Base-by-base conservation (phyloP, 257 asterid species). In the Forsythia suspensa region DNA sequence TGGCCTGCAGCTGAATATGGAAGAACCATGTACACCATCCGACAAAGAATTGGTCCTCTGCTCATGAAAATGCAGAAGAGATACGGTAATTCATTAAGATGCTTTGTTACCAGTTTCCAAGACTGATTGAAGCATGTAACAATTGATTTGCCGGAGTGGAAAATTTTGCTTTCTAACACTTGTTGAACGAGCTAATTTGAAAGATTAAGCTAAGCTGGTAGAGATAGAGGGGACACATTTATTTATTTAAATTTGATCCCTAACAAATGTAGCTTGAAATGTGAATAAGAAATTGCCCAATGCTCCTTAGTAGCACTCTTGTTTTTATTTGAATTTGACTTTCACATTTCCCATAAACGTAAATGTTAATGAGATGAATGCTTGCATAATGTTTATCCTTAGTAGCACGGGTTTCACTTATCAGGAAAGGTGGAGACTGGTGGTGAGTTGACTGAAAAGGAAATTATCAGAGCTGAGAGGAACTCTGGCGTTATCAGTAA, bases 1-100 rank as follows among this genome's bases (percentile, higher is more conserved):
- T 95, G 99, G 99, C 99, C 97, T 41, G 97, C 99, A 66, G 99
- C 98, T 80, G 99, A 95, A 84, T 95, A 95, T 77, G 99, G 99
- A 63, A 84, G 99, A 89, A 95, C 99, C 72, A 95, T 95, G 99
- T 95, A 95, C 63, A 91, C 98, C 81, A 95, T 95, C 42, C 87
- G 96, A 38, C 97, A 91, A 75, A 86, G 99, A 84, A 80, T 95
- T 68, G 99, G 98, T 40, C 99, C 99, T 0, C 84, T 95, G 61
- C 88, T 91, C 74, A 95, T 93, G 94, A 91, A 71, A 89, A 86
- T 95, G 99, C 91, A 89, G 89, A 95, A 87, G 87, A 90, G 95
- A 93, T 81, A 87, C 77, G 98, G 98, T 95, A 52, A 75, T 63
- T 63, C 29, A 80, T 84, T 79, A 57, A 37, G 34, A 0, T 39